These are phyloP conservation scores for Didymella glomerata DNA, from an alignment of 2,329 filamentous ascomycete species.

Conservation along the genomic window DNA sequence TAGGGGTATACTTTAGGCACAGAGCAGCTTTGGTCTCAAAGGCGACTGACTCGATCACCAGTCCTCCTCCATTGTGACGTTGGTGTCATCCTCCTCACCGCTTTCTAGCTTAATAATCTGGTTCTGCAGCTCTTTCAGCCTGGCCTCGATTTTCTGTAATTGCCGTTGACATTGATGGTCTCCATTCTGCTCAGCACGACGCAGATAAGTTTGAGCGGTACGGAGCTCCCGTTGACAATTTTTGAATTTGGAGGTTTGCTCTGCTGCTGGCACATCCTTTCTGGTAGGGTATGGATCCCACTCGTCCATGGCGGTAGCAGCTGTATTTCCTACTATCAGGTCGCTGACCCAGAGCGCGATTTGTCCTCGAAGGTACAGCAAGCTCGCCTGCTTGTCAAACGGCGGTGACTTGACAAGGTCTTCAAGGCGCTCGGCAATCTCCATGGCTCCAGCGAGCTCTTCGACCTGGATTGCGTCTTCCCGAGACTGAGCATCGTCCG, in stretches of 20 bases:
- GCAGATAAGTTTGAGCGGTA: conserved; percentile 36
- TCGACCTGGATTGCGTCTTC: conserved; percentile 54
- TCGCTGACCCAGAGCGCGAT: conserved; percentile 79
- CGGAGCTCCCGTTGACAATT: conserved; percentile 34
- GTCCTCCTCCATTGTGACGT: conserved; percentile 1
- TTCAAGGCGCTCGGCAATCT: conserved; percentile 75
- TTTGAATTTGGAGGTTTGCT: conserved; percentile 25
- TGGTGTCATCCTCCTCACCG: neutral
- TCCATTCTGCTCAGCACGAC: conserved; percentile 35
- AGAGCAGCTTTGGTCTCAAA: too few relatives aligned
- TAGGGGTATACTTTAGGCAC: too few relatives aligned
- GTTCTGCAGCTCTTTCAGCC: conserved; percentile 29
- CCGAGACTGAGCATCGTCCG: conserved; percentile 20
- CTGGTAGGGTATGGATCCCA: conserved; percentile 24
- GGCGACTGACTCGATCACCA: neutral
- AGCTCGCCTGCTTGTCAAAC: conserved; percentile 71
- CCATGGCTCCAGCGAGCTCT: conserved; percentile 67
- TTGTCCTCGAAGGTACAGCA: conserved; percentile 77
- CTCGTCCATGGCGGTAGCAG: conserved; percentile 24
- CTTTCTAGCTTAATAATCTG: conserved; percentile 22
- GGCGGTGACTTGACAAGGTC: conserved; percentile 73
- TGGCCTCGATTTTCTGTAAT: conserved; percentile 31
- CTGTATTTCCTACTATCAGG: conserved; percentile 58
- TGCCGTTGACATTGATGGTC: conserved; percentile 23
- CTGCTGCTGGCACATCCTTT: conserved; percentile 5